phyloP scores from a whole-genome alignment of 1,284 basidiomycete genomes.

The Ustilago tritici region DNA sequence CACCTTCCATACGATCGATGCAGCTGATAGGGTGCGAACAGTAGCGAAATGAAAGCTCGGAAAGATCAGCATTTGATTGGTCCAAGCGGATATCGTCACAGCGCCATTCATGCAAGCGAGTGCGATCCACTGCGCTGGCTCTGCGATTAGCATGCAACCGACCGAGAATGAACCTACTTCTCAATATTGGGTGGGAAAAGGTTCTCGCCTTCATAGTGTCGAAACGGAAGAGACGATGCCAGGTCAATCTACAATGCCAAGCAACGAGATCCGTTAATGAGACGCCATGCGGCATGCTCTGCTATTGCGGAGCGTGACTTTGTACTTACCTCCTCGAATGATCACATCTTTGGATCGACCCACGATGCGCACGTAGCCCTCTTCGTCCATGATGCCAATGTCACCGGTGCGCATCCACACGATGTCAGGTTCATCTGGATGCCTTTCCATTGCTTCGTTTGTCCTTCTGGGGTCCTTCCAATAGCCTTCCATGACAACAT shows the following conservation, averaged over 20 bases:
- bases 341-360: slow-evolving; percentile 82
- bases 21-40: slow-evolving; percentile 63
- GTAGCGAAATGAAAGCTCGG: slow-evolving; percentile 15
- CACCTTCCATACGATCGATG: slow-evolving; percentile 75
- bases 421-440: slow-evolving; percentile 71
- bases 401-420: slow-evolving; percentile 89
- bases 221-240: not conserved
- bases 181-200: slow-evolving; percentile 87
- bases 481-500: slow-evolving; percentile 84
- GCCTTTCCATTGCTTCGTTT: slow-evolving; percentile 74
- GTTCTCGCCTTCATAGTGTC: slow-evolving; percentile 43
- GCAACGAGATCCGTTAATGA: slow-evolving; percentile 4
- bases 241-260: slow-evolving; percentile 8
- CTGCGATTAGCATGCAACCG: not conserved
- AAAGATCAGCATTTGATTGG: slow-evolving; percentile 20
- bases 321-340: slow-evolving; percentile 87
- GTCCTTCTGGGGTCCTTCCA: slow-evolving; percentile 83
- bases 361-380: slow-evolving; percentile 82
- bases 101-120: not conserved
- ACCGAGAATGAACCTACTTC: slow-evolving; percentile 71
- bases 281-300: not conserved
- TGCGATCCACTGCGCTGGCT: slow-evolving; percentile 4
- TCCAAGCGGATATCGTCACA: not conserved
- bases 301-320: not conserved
- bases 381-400: slow-evolving; percentile 82